Conservation (phyloP, 331 rosid species). For the Quercus phellos region DNA sequence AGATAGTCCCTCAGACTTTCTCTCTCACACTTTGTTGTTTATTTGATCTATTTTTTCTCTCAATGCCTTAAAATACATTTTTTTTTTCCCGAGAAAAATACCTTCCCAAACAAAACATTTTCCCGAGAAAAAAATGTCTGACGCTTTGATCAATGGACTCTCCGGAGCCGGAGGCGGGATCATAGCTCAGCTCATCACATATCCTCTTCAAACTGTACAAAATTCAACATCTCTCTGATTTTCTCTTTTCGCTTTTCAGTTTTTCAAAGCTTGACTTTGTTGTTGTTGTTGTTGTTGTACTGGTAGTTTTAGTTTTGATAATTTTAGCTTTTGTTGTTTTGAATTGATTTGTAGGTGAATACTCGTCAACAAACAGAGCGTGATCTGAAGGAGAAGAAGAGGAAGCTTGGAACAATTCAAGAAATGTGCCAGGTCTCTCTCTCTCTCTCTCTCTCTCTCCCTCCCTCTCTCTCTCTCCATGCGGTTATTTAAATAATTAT, state of each 20-base stretch:
- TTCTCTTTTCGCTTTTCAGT: neutral
- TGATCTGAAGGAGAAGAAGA: constrained; percentile 56
- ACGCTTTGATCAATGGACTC: constrained; percentile 92
- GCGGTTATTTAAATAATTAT: neutral
- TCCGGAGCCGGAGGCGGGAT: constrained; percentile 99
- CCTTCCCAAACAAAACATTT: neutral
- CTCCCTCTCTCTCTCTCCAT: neutral
- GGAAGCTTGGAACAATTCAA: constrained; percentile 49
- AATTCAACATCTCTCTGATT: neutral
- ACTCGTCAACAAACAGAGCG: constrained; percentile 97
- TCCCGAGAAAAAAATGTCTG: constrained; percentile 54
- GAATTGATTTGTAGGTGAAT: constrained; percentile 62
- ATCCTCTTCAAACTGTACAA: constrained; percentile 89
- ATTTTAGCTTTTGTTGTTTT: neutral
- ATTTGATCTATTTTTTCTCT: constrained; percentile 3
- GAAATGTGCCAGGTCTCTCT: constrained; percentile 68
- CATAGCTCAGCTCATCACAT: constrained; percentile 94
- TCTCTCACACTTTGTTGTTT: neutral
- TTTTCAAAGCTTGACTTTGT: neutral
- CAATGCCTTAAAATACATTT: neutral
- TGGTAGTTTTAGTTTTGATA: neutral
- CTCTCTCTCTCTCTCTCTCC: neutral
- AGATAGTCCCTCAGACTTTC: neutral
- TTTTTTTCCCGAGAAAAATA: constrained; percentile 34
- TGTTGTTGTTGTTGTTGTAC: no score